These are phyloP conservation scores for Gossypium arboreum DNA, from an alignment of 345 rosid species.

Conservation along the genomic window DNA sequence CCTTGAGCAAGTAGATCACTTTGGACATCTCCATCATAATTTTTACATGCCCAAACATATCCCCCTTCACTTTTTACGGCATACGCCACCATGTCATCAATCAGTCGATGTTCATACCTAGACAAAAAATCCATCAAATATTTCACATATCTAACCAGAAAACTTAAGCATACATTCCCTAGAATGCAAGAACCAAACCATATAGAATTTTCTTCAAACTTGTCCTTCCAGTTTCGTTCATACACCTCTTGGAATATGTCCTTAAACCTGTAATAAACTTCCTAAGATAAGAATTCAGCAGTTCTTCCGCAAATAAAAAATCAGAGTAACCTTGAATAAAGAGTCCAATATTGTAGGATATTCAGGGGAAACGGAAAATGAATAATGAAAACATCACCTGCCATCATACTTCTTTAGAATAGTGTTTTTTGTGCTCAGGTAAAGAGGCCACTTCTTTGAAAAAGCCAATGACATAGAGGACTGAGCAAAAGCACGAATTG, in stretches of 20 bases:
- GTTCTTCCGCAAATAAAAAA: neutral
- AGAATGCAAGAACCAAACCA: conserved; percentile 45
- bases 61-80: conserved; percentile 95
- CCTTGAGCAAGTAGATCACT: conserved; percentile 99
- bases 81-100: conserved; percentile 99
- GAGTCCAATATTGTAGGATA: neutral
- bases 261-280: conserved; percentile 61
- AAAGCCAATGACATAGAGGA: conserved; percentile 86
- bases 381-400: conserved; percentile 51
- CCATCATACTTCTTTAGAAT: conserved; percentile 97
- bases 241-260: conserved; percentile 96
- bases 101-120: conserved; percentile 97
- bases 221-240: conserved; percentile 84
- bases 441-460: conserved; percentile 91
- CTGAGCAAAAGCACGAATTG: conserved; percentile 88
- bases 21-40: conserved; percentile 97
- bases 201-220: conserved; percentile 87
- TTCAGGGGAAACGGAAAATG: neutral
- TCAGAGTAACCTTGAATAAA: neutral
- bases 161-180: neutral
- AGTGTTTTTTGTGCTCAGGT: conserved; percentile 96
- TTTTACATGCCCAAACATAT: conserved; percentile 99
- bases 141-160: conserved; percentile 2
- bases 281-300: conserved; percentile 18
- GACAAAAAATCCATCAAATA: conserved; percentile 10